These are phyloP conservation scores for Westerdykella aurantiaca DNA, from an alignment of 2,329 filamentous ascomycete genomes.

Conservation along the genomic window DNA sequence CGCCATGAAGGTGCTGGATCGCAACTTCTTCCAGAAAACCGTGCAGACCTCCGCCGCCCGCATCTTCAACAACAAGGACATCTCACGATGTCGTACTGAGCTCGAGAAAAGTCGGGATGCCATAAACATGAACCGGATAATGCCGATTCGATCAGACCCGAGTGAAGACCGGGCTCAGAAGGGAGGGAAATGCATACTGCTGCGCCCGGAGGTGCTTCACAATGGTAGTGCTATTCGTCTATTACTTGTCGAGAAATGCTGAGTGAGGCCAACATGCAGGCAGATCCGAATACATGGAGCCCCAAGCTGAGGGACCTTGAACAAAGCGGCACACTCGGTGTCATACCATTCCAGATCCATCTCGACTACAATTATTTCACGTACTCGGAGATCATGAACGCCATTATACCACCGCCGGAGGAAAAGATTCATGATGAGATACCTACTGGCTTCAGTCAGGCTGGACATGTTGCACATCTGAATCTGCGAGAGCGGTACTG, in stretches of 20 bases:
- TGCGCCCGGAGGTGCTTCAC: constrained; percentile 40
- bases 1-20: constrained; percentile 74
- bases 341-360: constrained; percentile 69
- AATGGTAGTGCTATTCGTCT: constrained; percentile 26
- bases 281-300: constrained; percentile 72
- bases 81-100: constrained; percentile 63
- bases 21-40: constrained; percentile 72
- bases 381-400: constrained; percentile 76
- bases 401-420: constrained; percentile 64
- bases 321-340: constrained; percentile 58
- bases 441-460: constrained; percentile 78
- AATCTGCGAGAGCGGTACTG: constrained; percentile 80
- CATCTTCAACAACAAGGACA: constrained; percentile 67
- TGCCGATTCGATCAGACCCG: constrained; percentile 56
- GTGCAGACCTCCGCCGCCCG: constrained; percentile 73
- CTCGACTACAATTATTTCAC: constrained; percentile 84
- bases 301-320: constrained; percentile 62
- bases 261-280: constrained; percentile 34
- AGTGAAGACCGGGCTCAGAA: constrained; percentile 50
- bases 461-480: constrained; percentile 90
- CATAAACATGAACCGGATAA: constrained; percentile 58
- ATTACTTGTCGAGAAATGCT: constrained; percentile 16
- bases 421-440: constrained; percentile 73
- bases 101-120: constrained; percentile 63
- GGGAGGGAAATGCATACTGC: constrained; percentile 43